Conservation (phyloP, 805 yeast species). For the Ogataea naganishii region DNA sequence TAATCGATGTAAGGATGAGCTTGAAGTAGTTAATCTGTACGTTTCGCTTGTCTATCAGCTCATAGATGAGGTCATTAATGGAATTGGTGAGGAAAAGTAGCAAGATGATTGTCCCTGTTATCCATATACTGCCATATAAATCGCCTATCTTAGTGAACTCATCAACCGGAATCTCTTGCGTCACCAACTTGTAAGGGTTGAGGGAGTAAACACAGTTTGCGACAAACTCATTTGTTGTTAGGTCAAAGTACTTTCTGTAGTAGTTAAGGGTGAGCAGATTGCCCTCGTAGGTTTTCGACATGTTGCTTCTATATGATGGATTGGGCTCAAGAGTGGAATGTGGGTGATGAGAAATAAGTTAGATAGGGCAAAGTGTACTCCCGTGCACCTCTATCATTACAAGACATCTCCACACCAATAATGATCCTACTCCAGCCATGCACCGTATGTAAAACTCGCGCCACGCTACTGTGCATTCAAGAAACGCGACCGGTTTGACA, state of each 20-base stretch:
- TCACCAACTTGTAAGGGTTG: conserved; percentile 36
- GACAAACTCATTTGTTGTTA: conserved; percentile 56
- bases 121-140: conserved; percentile 86
- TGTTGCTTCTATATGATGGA: not conserved
- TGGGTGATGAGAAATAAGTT: too few relatives aligned
- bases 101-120: conserved; percentile 72
- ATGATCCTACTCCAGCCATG: too few relatives aligned
- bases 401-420: too few relatives aligned
- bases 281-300: conserved; percentile 24
- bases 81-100: conserved; percentile 70
- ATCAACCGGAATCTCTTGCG: conserved; percentile 18
- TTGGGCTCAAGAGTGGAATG: too few relatives aligned
- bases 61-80: conserved; percentile 54
- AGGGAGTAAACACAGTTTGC: conserved; percentile 44
- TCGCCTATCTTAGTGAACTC: conserved; percentile 45
- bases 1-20: conserved; percentile 58
- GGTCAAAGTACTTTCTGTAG: conserved; percentile 60
- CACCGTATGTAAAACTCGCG: too few relatives aligned
- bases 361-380: too few relatives aligned
- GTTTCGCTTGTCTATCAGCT: conserved; percentile 33
- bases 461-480: too few relatives aligned
- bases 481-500: too few relatives aligned
- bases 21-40: conserved; percentile 46
- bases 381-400: too few relatives aligned
- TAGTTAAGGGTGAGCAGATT: conserved; percentile 48